Evolutionary conservation across 2,329 filamentous ascomycete genomes (phyloP), one percentile per base, ranked within the genome.

Genomic region (Cryphonectria radicalis): DNA sequence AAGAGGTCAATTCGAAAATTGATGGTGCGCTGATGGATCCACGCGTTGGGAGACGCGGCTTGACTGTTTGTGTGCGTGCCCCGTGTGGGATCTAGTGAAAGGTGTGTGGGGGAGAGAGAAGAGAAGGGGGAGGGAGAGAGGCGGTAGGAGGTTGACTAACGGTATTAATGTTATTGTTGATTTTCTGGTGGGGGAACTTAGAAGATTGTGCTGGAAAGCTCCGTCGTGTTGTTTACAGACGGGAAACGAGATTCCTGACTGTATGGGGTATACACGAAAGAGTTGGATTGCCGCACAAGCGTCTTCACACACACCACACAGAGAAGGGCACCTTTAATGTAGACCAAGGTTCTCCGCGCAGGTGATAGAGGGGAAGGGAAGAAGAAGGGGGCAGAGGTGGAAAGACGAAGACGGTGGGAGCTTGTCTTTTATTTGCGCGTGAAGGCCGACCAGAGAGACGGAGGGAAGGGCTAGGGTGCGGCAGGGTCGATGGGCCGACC

Each of bases 301-400:
- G 67, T 68, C 67, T 62, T 68, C 43, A 28, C 62, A 25, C 57
- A 68, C 66, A 62, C 67, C 67, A 68, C 67, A 68, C 67, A 68
- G 67, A 68, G 67, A 63, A 68, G 67, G 67, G 59, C 59, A 53
- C 67, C 46, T 66, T 71, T 74, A 75, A 75, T 74, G 69, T 68
- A 70, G 73, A 64, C 60, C 50, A 55, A 67, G 66, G 43, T 67
- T 63, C 69, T 71, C 73, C 75, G 77, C 75, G 75, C 75, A 76
- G 75, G 72, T 72, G 70, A 71, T 75, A 74, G 67, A 69, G 74
- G 65, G 73, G 72, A 63, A 72, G 71, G 72, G 60, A 66, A 70
- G 70, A 71, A 73, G 63, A 70, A 74, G 72, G 64, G 50, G 66
- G 72, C 80, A 77, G 78, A 80, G 80, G 78, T 76, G 81, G 78